Base-by-base conservation (phyloP, 768 basidiomycete species). In the Mycena galopus region DNA sequence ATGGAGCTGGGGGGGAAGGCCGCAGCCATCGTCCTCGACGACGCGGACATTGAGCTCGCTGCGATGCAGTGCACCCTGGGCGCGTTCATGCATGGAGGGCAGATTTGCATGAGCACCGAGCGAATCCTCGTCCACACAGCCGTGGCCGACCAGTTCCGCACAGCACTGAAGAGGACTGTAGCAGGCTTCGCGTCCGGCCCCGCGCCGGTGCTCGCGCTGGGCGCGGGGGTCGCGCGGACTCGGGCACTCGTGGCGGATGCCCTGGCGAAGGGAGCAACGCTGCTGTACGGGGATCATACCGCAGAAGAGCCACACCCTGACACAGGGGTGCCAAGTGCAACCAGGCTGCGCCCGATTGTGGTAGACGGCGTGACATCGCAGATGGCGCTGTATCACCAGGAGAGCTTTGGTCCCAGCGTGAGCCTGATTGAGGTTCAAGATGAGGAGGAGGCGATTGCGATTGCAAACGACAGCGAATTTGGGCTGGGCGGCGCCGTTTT, bases 71-170 rank as follows among this genome's bases (percentile, higher is more conserved):
- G 89, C 58, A 82, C 83, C 0, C 82, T 73, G 33, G 85, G 85
- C 21, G 83, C 88, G 4, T 81, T 89, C 75, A 61, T 83, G 0
- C 81, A 87, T 76, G 87, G 86, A 12, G 89, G 89, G 0, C 88
- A 90, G 79, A 82, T 89, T 51, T 90, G 89, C 80, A 89, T 90
- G 87, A 88, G 88, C 1, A 86, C 88, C 10, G 88, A 89, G 74
- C 86, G 89, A 9, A 85, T 90, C n/a, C 87, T 90, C 53, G 86
- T 86, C 33, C 87, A 89, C 74, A 86, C 85, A 71, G 77, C 78
- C 16, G 86, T 93, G 71, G 90, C 92, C 79, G 92, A 93, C 77
- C 79, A 87, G 71, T 93, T 93, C 84, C 73, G 73, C 56, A 77
- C 91, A 66, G 77, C 79, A 66, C 81, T 75, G 50, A 88, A 91